Base-by-base conservation (phyloP, 108 stramenopile genomes). In the Stephanodiscus minutulus region DNA sequence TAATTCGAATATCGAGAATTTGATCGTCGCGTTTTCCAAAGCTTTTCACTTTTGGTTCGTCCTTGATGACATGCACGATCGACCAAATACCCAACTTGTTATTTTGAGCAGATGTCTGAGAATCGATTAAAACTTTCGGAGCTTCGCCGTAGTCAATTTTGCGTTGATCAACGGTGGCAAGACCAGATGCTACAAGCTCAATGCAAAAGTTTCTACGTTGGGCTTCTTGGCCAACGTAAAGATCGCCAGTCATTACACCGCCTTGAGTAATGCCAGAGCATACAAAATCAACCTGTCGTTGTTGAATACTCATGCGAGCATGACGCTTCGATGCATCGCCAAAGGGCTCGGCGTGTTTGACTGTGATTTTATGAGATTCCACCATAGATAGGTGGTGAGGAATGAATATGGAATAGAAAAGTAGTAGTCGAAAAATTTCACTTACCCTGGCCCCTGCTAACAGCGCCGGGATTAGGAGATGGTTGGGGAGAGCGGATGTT, bases 271-370 rank as follows among this genome's bases (percentile, higher is more conserved):
- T 85, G 52, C 91, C 89, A 29, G 78, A 85, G 62, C 86, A 89
- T 5, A 54, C 70, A 73, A 98, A 87, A 73, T 97, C 96, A n/a
- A 99, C 97, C 48, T 82, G 86, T 58, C 97, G 91, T 82, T 99
- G 99, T 61, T 91, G 82, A 18, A 97, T 56, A 61, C 87, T 88
- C 57, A 91, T 37, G 47, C 96, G 94, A 54, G 94, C 84, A 74
- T 94, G 95, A n/a, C 87, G 81, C 74, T 86, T 92, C n/a, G 97
- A 92, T 56, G 83, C 97, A 72, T 97, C 96, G 29, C 97, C 97
- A 73, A 93, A 98, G 18, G 98, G 96, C 56, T 98, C 98, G 6
- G 94, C 96, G 13, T 87, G 44, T 69, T 82, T 88, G 1, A 56
- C 61, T 66, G 64, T 52, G 24, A 37, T 25, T 35, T 44, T 10